Evolutionary conservation across 2,329 filamentous ascomycete species (phyloP), one percentile per base, ranked within the genome.

Genomic region (Sphaerostilbella broomeana): DNA sequence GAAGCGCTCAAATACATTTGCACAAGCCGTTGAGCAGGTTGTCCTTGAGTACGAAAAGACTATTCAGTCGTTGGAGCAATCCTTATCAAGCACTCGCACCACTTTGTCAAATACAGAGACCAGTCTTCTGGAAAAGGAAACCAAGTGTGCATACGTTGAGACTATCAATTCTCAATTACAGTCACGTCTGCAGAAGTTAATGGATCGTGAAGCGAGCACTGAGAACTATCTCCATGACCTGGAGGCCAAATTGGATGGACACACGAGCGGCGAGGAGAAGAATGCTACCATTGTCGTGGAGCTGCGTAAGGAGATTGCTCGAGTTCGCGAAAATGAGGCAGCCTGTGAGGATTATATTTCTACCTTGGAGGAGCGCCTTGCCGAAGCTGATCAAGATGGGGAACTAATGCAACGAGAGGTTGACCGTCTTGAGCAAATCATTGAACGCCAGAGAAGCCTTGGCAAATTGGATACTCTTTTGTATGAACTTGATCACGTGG

Each of bases 41-140:
- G 87, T 98, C 3, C 69, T 97, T 34, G 92, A 98, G 63, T 98
- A 98, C 58, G 94, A 98, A 61, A 97, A 94, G 72, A 98, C 94
- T 0, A 98, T 98, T 35, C 89, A 97, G 59, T 84, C 79, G 38
- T 74, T 98, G 12, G 92, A 98, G 61, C 81, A 88, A 35, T 95
- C 89, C 2, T 75, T 98, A 11, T 89, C 89, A 1, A 92, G 80
- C 54, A 97, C 92, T 1, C 78, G 92, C 42, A 74, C 84, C 22
- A 87, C 86, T 0, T 70, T 98, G 19, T 84, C 92, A 9, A 82
- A 70, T 47, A 89, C 85, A 0, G 94, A 98, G 60, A 92, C 88
- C 39, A 83, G 70, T 42, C 70, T 98, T 17, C 71, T 97, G 3
- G 94, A 98, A 60, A 92, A 85, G 59, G 92, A 98, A 63, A 92